Percentiles rank a stretch among this genome's conserved stretches.
These are phyloP conservation scores for Trichoderma hamatum DNA, from an alignment of 2,329 filamentous ascomycete species.

Conservation along the genomic window DNA sequence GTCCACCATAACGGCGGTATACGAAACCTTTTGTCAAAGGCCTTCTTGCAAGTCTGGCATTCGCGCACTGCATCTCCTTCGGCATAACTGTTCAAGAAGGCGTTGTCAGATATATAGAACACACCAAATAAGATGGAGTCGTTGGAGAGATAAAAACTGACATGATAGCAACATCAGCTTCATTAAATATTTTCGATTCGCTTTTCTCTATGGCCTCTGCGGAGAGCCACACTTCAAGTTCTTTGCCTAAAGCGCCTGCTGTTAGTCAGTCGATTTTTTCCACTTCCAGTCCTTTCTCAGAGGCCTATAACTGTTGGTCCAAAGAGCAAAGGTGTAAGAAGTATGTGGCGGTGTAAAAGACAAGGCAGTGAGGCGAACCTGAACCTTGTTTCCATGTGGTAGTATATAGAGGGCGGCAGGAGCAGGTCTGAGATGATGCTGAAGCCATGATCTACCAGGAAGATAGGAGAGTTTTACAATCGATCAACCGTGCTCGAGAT, in stretches of 20 bases:
- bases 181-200: background rate
- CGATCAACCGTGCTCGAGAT: background rate
- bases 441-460: background rate
- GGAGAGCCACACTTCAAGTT: background rate
- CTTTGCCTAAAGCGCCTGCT: background rate
- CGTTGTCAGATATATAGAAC: background rate
- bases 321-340: background rate
- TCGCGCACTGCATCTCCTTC: constrained; percentile 38
- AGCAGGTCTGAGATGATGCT: background rate
- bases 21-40: constrained; percentile 33
- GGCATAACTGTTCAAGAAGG: constrained; percentile 33
- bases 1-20: constrained; percentile 45
- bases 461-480: background rate
- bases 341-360: background rate
- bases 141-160: background rate
- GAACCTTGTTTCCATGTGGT: background rate
- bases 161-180: constrained; percentile 15
- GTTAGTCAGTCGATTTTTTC: background rate
- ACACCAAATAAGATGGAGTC: background rate
- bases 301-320: background rate
- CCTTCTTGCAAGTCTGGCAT: constrained; percentile 35
- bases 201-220: background rate
- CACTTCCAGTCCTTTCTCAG: background rate
- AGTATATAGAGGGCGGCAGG: background rate
- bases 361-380: background rate